A percentile compares a stretch with the other conserved stretches of the same genome.
Conservation (phyloP, 2,329 filamentous ascomycete species). For the Beauveria bassiana region DNA sequence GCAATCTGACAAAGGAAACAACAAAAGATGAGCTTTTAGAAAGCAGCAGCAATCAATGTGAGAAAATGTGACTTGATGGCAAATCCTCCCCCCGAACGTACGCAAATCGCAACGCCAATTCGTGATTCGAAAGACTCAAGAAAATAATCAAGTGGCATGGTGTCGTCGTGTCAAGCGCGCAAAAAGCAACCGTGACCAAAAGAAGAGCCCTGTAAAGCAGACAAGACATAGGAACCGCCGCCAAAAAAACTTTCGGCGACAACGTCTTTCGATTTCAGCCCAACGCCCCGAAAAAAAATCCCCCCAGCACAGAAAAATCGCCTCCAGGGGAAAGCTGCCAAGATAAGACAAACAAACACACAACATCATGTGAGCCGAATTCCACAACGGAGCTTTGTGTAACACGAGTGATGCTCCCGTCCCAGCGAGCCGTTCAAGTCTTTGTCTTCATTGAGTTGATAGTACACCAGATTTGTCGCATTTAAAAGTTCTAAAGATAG, state of each 20-base stretch:
- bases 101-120: conserved; percentile 33
- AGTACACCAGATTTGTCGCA: not conserved
- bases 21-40: conserved; percentile 1
- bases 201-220: conserved; percentile 1
- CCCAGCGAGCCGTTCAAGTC: conserved; percentile 1
- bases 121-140: conserved; percentile 26
- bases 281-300: conserved; percentile 19
- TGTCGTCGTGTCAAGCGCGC: conserved; percentile 25
- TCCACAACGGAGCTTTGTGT: conserved; percentile 1
- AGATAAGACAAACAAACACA: conserved; percentile 19
- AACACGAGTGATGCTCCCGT: not conserved
- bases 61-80: conserved; percentile 11
- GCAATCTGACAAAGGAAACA: conserved; percentile 9
- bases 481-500: conserved; percentile 9
- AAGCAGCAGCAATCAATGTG: conserved; percentile 12
- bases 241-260: conserved; percentile 12
- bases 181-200: conserved; percentile 18
- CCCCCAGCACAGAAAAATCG: conserved; percentile 17
- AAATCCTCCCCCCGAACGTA: conserved; percentile 1
- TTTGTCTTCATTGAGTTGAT: conserved; percentile 7
- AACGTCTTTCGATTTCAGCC: conserved; percentile 16
- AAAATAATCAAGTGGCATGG: conserved; percentile 21
- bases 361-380: conserved; percentile 14
- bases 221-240: conserved; percentile 1
- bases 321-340: conserved; percentile 14